Base-by-base conservation (phyloP, 495 filamentous ascomycete species). In the Penicillium paxilli region DNA sequence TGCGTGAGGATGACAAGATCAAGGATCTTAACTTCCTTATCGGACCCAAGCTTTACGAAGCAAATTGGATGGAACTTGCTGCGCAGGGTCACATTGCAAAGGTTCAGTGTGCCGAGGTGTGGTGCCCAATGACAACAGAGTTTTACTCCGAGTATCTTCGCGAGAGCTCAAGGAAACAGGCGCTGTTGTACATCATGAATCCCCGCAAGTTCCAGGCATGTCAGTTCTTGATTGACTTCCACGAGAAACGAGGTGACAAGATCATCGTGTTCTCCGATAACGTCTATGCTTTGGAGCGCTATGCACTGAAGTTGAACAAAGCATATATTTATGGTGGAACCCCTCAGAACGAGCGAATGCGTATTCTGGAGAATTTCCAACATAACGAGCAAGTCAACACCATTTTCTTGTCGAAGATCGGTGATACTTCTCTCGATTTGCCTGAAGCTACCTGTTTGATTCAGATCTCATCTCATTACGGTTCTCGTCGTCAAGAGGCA, bases 231-330 rank as follows among this genome's bases (percentile, higher is more conserved):
- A 99, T 99, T 64, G 88, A 98, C 72, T 98, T 94, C 71, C 94
- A 99, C 74, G 94, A 99, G 71, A 85, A 84, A 46, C 85, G 94
- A 49, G 94, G 95, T 5, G 94, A 99, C 79, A 99, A 99, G 67
- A 89, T 98, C 64, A 98, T 99, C 58, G 95, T 99, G 50, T 99
- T 98, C 70, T 96, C 91, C 1, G 94, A 99, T 70, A 97, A 99
- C 66, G 92, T 99, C 57, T 99, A 92, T 69, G 92, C 95, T 0
- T 80, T 98, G 38, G 83, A 91, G 64, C 76, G 81, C 21, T 97
- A 98, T 65, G 94, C 94, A 11, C 72, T 84, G 23, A 91, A 90
- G 56, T 78, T 98, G 25, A 81, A 83, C 30, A 97, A 96, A 65
- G 88, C 88, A 33, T 98, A 87, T 72, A 98, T 99, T 68, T 98